Base-by-base conservation (phyloP, 2,329 filamentous ascomycete genomes). In the Pyricularia sp. region DNA sequence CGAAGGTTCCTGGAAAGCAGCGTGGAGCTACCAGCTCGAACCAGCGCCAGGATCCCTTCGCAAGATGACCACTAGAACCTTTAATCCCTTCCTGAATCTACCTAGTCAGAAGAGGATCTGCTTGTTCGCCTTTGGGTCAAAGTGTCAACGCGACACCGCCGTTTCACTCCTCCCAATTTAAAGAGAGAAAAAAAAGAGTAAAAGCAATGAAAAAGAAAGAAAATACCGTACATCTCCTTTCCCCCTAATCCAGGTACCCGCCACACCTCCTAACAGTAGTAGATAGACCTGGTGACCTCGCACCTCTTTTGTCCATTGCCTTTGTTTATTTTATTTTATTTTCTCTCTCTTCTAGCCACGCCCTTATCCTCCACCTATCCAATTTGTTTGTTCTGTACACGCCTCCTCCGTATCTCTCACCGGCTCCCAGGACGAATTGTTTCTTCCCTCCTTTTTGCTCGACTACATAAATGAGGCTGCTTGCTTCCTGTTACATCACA, bases 401-500 rank as follows among this genome's bases (percentile, higher is more conserved):
- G 31, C 28, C 31, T 23, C n/a, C 23, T 50, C 28, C 31, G 65
- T 58, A 50, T 67, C n/a, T 58, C 33, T 67, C 61, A 64, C 28
- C 61, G 61, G 28, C 61, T 64, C 23, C 25, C 4, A 26, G 61
- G 42, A 55, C 42, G 42, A 55, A 55, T 65, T 42, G 26, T 64
- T 67, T 66, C 25, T 67, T 64, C 6, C 17, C 64, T 64, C 65
- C 61, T 69, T 66, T 50, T 67, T 20, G 23, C 65, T 31, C 23
- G 17, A 55, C 42, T 55, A 55, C 42, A 55, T 55, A 55, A 65
- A 67, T 28, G 65, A 50, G 26, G 65, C 23, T 28, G 65, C 65
- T 67, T 67, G 65, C 42, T 65, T 33, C n/a, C 42, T 65, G 65
- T 67, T 67, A 58, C 65, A 67, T 67, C 65, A 67, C 65, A 25